These are phyloP conservation scores for Entrophospora sp. DNA, from an alignment of 192 early-diverging fungal genomes.

Conservation along the genomic window DNA sequence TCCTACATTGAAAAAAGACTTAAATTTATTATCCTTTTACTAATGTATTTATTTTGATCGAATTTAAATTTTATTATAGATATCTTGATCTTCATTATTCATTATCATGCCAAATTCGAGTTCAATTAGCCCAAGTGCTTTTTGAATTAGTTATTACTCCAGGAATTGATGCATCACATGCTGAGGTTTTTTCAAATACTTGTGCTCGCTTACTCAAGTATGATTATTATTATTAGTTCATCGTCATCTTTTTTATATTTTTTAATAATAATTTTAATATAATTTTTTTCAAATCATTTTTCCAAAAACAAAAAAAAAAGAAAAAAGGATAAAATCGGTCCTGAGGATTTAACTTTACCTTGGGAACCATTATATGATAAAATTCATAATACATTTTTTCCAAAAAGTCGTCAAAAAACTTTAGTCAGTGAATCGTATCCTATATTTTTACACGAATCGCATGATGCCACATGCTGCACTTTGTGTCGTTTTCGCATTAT, in stretches of 20 bases:
- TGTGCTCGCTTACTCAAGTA: conserved; percentile 64
- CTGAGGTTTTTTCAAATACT: conserved; percentile 50
- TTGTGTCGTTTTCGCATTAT: neutral
- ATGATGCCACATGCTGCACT: too few relatives aligned
- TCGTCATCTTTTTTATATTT: neutral
- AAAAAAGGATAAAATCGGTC: conserved; percentile 55
- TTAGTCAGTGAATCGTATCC: conserved; percentile 48
- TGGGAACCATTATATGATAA: conserved; percentile 71
- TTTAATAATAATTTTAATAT: neutral
- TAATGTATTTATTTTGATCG: too few relatives aligned
- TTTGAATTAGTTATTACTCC: conserved; percentile 57
- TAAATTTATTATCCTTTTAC: too few relatives aligned
- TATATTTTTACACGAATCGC: neutral
- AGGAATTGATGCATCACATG: conserved; percentile 57
- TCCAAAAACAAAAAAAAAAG: conserved; percentile 23
- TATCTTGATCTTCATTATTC: conserved; percentile 58
- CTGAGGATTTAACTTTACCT: conserved; percentile 54
- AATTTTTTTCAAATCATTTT: neutral
- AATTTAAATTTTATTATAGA: conserved; percentile 24
- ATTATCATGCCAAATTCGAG: conserved; percentile 46
- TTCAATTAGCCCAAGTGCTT: conserved; percentile 46
- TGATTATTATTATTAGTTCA: conserved; percentile 9
- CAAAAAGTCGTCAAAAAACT: conserved; percentile 58
- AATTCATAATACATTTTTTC: conserved; percentile 46
- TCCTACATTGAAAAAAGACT: too few relatives aligned